These are phyloP conservation scores for Anethum foeniculum DNA, from an alignment of 140 eudicot genomes.

Conservation along the genomic window DNA sequence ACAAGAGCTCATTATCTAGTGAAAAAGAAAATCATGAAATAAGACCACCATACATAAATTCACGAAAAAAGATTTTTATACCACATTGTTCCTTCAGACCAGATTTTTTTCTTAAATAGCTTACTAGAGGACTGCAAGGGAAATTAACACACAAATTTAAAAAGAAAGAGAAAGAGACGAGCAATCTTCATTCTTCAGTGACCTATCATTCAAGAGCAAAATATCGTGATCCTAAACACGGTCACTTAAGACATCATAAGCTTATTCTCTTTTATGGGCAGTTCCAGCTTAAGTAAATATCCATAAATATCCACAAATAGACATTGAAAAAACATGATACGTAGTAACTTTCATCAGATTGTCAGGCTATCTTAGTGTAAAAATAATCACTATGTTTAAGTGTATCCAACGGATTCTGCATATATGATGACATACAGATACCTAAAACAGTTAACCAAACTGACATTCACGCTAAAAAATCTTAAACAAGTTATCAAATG, in stretches of 20 bases:
- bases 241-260: not conserved
- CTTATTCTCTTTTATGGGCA: not conserved
- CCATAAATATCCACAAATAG: not conserved
- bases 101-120: not conserved
- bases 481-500: not conserved
- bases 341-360: not conserved
- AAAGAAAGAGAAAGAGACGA: not conserved
- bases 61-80: not conserved
- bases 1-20: not conserved
- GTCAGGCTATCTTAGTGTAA: not conserved
- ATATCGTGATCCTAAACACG: not conserved
- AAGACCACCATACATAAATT: not conserved
- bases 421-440: not conserved
- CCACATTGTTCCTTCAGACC: not conserved
- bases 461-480: not conserved
- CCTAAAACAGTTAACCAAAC: not conserved
- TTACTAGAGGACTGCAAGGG: not conserved
- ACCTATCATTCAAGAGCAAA: not conserved
- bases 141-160: not conserved
- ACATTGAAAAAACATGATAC: not conserved
- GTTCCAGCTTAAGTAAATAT: not conserved
- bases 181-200: not conserved
- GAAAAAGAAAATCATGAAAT: not conserved
- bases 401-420: not conserved
- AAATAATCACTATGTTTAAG: no score